A percentile compares a stretch with the other conserved stretches of the same genome.
phyloP scores from a whole-genome alignment of 768 basidiomycete species.

The Termitomyces sp. region DNA sequence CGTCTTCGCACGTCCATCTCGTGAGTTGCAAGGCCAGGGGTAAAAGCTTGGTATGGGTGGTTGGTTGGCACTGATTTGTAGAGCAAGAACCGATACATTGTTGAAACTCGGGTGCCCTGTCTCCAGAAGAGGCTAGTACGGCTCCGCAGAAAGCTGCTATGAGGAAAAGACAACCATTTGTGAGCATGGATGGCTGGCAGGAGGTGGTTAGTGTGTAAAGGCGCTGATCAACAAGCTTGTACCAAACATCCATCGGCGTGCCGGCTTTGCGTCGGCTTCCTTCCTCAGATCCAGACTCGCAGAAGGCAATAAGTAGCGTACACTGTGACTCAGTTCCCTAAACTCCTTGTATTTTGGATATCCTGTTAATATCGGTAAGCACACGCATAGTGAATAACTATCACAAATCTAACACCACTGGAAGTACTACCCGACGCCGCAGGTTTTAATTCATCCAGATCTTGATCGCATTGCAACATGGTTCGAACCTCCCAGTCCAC shows the following conservation, averaged over 20 bases:
- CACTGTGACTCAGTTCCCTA: no score
- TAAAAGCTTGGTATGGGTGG: conserved; percentile 30
- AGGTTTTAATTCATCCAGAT: background rate
- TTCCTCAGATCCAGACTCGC: no score
- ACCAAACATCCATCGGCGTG: background rate
- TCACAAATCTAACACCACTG: background rate
- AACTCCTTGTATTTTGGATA: background rate
- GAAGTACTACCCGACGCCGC: background rate
- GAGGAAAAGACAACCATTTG: conserved; percentile 4
- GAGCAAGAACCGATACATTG: conserved; percentile 50
- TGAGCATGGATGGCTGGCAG: conserved; percentile 4
- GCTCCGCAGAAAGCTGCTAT: conserved; percentile 2
- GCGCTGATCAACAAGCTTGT: background rate
- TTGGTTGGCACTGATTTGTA: conserved; percentile 36
- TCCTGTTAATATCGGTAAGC: background rate
- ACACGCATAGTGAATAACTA: background rate
- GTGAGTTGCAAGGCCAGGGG: conserved; percentile 63
- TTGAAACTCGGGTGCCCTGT: conserved; percentile 52
- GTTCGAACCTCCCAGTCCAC: conserved; percentile 46
- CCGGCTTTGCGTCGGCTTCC: background rate
- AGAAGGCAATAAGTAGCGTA: background rate
- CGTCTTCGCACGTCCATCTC: conserved; percentile 83
- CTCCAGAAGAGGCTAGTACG: conserved; percentile 57
- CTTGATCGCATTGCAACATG: conserved; percentile 20
- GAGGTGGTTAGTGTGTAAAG: background rate